Conservation (phyloP, 2,329 filamentous ascomycete species). For the Calycina herbarum region DNA sequence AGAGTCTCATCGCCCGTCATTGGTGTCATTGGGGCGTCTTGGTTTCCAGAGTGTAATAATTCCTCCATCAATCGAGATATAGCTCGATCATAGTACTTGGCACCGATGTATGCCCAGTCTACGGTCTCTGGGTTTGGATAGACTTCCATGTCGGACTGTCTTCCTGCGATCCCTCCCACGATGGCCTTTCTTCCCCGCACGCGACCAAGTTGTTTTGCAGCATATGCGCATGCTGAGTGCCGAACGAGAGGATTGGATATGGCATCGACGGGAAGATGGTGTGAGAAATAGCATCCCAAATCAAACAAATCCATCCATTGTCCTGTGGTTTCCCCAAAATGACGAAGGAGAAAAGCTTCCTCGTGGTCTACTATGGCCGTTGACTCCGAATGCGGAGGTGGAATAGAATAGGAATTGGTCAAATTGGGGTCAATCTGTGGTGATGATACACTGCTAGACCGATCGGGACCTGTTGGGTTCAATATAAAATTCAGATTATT, state of each 20-base stretch:
- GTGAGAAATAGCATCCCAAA: constrained; percentile 58
- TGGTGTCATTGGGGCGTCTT: constrained; percentile 29
- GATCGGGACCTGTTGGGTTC: constrained; percentile 41
- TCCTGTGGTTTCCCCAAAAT: constrained; percentile 60
- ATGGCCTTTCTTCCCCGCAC: constrained; percentile 53
- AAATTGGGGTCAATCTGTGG: constrained; percentile 46
- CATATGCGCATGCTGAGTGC: constrained; percentile 58
- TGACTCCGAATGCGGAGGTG: background rate
- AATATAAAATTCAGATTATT: constrained; percentile 58
- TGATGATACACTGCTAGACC: constrained; percentile 36
- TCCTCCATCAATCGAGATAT: constrained; percentile 49
- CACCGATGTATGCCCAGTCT: constrained; percentile 60
- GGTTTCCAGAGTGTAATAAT: constrained; percentile 35
- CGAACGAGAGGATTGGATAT: constrained; percentile 47
- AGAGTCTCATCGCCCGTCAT: constrained; percentile 28
- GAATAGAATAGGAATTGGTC: constrained; percentile 24
- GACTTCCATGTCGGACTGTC: constrained; percentile 52
- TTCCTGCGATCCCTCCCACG: constrained; percentile 47
- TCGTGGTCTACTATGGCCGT: constrained; percentile 50
- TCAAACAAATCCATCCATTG: constrained; percentile 61
- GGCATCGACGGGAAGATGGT: constrained; percentile 59
- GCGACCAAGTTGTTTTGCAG: constrained; percentile 60
- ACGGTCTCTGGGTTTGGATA: constrained; percentile 47
- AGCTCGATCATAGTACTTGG: constrained; percentile 60
- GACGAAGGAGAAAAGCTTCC: constrained; percentile 57